Percentiles rank a stretch among this genome's conserved stretches.
Evolutionary conservation across 2,329 filamentous ascomycete genomes (phyloP).

Genomic region (Ploettnerulaceae sp.): DNA sequence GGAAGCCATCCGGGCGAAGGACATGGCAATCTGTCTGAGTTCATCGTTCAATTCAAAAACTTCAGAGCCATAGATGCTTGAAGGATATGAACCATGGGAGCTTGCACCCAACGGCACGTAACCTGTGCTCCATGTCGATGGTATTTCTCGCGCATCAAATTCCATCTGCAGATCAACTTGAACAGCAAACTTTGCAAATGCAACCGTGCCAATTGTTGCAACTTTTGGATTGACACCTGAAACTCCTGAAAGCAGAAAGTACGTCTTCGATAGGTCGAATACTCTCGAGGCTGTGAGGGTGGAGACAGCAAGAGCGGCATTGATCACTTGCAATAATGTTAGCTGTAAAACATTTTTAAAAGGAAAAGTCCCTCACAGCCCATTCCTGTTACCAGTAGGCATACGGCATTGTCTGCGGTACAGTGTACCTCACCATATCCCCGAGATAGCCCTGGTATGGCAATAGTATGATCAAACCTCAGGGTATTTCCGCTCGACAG

Average conservation of each 20-base stretch:
- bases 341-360: not conserved
- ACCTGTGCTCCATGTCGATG: slow-evolving; percentile 45
- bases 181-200: slow-evolving; percentile 62
- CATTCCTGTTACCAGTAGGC: not conserved
- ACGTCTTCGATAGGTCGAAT: slow-evolving; percentile 61
- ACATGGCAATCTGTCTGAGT: slow-evolving; percentile 44
- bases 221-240: slow-evolving; percentile 66
- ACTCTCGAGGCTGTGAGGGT: slow-evolving; percentile 54
- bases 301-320: slow-evolving; percentile 60
- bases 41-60: slow-evolving; percentile 59
- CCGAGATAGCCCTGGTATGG: not conserved
- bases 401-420: not conserved
- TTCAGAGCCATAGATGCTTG: slow-evolving; percentile 58
- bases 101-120: slow-evolving; percentile 60
- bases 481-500: not conserved
- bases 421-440: not conserved
- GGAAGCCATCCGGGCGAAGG: slow-evolving; percentile 44
- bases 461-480: not conserved
- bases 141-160: slow-evolving; percentile 64
- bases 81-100: slow-evolving; percentile 49
- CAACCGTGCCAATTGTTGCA: slow-evolving; percentile 59
- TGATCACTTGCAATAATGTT: slow-evolving; percentile 41
- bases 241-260: slow-evolving; percentile 67
- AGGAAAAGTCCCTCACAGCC: not conserved
- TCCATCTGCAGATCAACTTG: slow-evolving; percentile 73